These are phyloP conservation scores for Penicillium parvum DNA, from an alignment of 495 filamentous ascomycete species.

Conservation along the genomic window DNA sequence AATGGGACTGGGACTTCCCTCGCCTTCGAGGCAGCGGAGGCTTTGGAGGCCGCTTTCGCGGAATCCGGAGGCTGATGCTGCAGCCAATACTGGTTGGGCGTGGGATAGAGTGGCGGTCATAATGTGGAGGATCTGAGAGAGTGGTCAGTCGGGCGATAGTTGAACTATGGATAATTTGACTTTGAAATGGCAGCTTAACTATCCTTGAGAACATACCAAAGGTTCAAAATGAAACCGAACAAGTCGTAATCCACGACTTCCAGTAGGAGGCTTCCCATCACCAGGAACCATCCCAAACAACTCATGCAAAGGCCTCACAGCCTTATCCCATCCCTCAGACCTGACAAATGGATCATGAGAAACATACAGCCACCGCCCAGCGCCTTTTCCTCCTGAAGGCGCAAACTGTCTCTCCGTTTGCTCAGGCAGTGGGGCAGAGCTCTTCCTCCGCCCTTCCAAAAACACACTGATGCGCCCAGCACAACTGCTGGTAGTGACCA, in stretches of 20 bases:
- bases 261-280: slow-evolving; percentile 25
- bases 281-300: slow-evolving; percentile 33
- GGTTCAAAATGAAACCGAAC: slow-evolving; percentile 93
- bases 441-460: slow-evolving; percentile 65
- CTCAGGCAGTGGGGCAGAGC: slow-evolving; percentile 1
- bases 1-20: slow-evolving; percentile 61
- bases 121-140: slow-evolving; percentile 90
- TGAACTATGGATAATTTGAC: too few species aligned
- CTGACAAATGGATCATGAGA: slow-evolving; percentile 66
- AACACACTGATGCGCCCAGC: slow-evolving; percentile 82
- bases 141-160: too few species aligned
- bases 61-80: slow-evolving; percentile 77
- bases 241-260: slow-evolving; percentile 43
- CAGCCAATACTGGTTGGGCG: slow-evolving; percentile 66
- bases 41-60: slow-evolving; percentile 74
- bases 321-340: too few species aligned
- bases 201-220: slow-evolving; percentile 62
- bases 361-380: slow-evolving; percentile 81
- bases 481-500: slow-evolving; percentile 90
- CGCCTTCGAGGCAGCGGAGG: slow-evolving; percentile 35
- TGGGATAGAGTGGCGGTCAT: slow-evolving; percentile 66
- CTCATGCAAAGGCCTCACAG: too few species aligned
- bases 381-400: slow-evolving; percentile 73
- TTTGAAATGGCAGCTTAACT: too few species aligned
- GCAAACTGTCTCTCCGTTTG: slow-evolving; percentile 34